These are phyloP conservation scores for Pleurostoma richardsiae DNA, from an alignment of 2,329 filamentous ascomycete genomes.

Conservation along the genomic window DNA sequence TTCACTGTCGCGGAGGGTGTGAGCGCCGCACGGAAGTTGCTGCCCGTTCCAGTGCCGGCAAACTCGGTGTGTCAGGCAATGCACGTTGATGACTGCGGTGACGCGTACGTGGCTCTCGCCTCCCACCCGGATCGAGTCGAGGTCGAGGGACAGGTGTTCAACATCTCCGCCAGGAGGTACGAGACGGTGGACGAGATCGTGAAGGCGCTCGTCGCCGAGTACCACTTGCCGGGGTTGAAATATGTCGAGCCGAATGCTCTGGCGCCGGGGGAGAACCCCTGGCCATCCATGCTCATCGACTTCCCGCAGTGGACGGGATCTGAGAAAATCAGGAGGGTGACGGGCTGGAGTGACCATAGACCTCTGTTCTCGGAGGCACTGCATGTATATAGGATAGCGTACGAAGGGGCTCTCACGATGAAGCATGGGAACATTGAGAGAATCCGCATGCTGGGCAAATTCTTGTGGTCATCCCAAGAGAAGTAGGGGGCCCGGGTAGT, in stretches of 20 bases:
- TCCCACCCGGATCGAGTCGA: slow-evolving; percentile 20
- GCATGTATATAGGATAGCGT: slow-evolving; percentile 28
- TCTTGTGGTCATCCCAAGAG: no score
- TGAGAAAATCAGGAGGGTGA: slow-evolving; percentile 30
- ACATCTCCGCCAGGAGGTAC: slow-evolving; percentile 37
- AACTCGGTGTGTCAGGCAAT: slow-evolving; percentile 37
- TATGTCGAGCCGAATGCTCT: slow-evolving; percentile 15
- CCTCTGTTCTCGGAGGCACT: slow-evolving; percentile 29
- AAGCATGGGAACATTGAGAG: slow-evolving; percentile 3
- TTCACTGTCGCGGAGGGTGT: slow-evolving; percentile 24
- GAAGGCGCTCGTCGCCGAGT: slow-evolving; percentile 31
- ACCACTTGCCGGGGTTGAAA: slow-evolving; percentile 21
- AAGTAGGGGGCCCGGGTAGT: no score
- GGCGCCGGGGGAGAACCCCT: not conserved
- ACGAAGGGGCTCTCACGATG: slow-evolving; percentile 22
- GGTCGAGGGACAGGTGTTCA: slow-evolving; percentile 34
- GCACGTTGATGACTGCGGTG: slow-evolving; percentile 44
- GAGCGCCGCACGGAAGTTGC: slow-evolving; percentile 7
- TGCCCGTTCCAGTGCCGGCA: slow-evolving; percentile 26
- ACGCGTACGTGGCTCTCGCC: slow-evolving; percentile 40
- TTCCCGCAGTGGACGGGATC: slow-evolving; percentile 37
- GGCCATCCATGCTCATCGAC: slow-evolving; percentile 20
- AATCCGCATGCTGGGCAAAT: no score
- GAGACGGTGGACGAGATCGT: slow-evolving; percentile 36
- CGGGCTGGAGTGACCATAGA: slow-evolving; percentile 32